Evolutionary conservation across 2,329 filamentous ascomycete genomes (phyloP), one percentile per base, ranked within the genome.

Genomic region (Elsinoe necatrix): DNA sequence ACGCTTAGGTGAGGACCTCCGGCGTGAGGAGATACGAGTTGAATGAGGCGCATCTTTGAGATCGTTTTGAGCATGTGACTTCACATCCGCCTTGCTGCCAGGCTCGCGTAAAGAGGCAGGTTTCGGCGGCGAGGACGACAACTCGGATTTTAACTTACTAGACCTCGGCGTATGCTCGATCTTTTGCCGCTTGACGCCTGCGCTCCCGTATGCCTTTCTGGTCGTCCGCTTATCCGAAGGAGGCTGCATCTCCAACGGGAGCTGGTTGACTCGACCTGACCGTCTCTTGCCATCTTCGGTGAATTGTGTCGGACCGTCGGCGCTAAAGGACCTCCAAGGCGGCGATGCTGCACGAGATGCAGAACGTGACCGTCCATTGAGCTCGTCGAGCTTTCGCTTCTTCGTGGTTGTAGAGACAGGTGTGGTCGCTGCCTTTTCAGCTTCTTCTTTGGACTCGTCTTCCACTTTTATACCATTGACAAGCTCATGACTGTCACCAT

Each of bases 311-410:
- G 93, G 93, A 0, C 93, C 93, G 25, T 95, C 87, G 39, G 87
- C 89, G 58, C 80, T 80, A 61, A 87, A 80, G 66, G 83, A 88
- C 75, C 93, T 97, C 93, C 93, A 98, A 20, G 93, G 93, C 62
- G 93, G 93, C 37, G 61, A 58, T 39, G 52, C 45, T 7, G 60
- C 57, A 7, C 58, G 56, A 23, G 60, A 60, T 20, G 52, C 39
- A 16, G 69, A 68, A 54, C 67, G 68, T 8, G 56, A 57, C 51
- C 65, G 63, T 48, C 65, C 64, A 14, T 66, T 66, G 56, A 65
- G 59, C 61, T 72, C 68, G 41, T 69, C 69, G 34, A 74, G 69
- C 68, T 83, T 83, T 60, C 83, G 83, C 67, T 85, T 82, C 71
- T 90, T 90, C 14, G 76, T 70, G 23, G 70, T 66, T 27, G 41